Conservation (phyloP, 805 yeast genomes). For the Maudiozyma serrabonitensis region DNA sequence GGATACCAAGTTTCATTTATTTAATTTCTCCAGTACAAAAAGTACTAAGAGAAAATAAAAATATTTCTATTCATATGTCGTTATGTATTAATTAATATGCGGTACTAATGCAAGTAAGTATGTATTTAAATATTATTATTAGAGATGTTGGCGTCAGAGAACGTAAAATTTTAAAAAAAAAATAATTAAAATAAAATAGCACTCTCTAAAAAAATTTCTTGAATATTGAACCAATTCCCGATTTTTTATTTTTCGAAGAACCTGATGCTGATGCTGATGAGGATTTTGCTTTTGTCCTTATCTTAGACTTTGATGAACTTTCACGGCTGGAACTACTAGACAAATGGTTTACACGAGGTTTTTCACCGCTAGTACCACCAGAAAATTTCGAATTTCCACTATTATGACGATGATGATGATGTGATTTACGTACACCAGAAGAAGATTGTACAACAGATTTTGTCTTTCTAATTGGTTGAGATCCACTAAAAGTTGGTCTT, state of each 20-base stretch:
- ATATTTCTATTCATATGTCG: not conserved
- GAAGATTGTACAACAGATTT: slow-evolving; percentile 11
- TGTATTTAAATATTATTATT: too few species aligned
- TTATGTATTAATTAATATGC: not conserved
- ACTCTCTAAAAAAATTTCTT: slow-evolving; percentile 9
- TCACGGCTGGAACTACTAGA: not conserved
- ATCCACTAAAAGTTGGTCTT: not conserved
- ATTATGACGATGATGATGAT: slow-evolving; percentile 3
- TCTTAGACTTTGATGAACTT: not conserved
- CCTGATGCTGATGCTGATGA: not conserved
- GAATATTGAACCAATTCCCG: slow-evolving; percentile 16
- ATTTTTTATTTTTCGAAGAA: slow-evolving; percentile 6
- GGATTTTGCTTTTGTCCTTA: not conserved
- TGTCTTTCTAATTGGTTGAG: slow-evolving; percentile 14
- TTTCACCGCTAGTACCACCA: not conserved
- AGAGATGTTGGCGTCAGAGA: too few species aligned
- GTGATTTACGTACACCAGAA: slow-evolving; percentile 1
- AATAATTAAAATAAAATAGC: not conserved
- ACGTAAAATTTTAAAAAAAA: too few species aligned
- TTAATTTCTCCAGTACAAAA: too few species aligned
- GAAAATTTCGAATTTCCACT: not conserved
- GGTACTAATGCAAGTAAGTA: too few species aligned
- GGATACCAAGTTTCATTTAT: too few species aligned
- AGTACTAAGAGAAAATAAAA: too few species aligned
- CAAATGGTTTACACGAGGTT: not conserved